Evolutionary conservation across 176 grass and related monocot species (phyloP).

Genomic region (Oryza longistaminata): DNA sequence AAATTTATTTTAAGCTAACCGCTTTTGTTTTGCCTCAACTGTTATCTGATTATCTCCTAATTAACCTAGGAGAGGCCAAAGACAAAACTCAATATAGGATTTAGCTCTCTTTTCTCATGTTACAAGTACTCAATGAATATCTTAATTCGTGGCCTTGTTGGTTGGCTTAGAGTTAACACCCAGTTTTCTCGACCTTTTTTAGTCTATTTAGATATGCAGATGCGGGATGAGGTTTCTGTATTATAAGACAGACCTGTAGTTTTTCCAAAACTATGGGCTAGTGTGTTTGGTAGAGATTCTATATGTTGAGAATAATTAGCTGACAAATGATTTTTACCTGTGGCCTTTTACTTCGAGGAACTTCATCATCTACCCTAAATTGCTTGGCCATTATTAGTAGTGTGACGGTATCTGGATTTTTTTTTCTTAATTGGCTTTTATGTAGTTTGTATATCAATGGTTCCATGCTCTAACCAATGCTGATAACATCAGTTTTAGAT

Average conservation of each 20-base stretch:
- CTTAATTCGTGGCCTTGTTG: neutral
- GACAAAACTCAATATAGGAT: neutral
- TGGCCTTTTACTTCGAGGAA: neutral
- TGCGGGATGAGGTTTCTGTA: neutral
- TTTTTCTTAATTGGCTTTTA: conserved; percentile 19
- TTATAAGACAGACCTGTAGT: neutral
- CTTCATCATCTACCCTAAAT: neutral
- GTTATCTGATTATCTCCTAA: conserved; percentile 1
- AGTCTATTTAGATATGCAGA: neutral
- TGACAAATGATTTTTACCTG: conserved; percentile 24
- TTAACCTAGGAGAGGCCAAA: neutral
- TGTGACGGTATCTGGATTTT: neutral
- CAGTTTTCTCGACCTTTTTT: neutral
- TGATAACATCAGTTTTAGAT: neutral
- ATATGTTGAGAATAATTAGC: conserved; percentile 1
- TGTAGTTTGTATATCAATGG: neutral
- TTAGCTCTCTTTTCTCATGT: conserved; percentile 10
- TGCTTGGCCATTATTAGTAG: conserved; percentile 6
- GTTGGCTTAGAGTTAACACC: neutral
- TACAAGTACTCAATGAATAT: neutral
- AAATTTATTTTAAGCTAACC: neutral
- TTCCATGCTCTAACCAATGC: neutral
- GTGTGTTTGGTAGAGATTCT: neutral
- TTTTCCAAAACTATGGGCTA: conserved; percentile 10
- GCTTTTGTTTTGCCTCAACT: neutral